A percentile compares a stretch with the other conserved stretches of the same genome.
phyloP scores from a whole-genome alignment of 2,329 filamentous ascomycete species.

The Diaporthe batatas region DNA sequence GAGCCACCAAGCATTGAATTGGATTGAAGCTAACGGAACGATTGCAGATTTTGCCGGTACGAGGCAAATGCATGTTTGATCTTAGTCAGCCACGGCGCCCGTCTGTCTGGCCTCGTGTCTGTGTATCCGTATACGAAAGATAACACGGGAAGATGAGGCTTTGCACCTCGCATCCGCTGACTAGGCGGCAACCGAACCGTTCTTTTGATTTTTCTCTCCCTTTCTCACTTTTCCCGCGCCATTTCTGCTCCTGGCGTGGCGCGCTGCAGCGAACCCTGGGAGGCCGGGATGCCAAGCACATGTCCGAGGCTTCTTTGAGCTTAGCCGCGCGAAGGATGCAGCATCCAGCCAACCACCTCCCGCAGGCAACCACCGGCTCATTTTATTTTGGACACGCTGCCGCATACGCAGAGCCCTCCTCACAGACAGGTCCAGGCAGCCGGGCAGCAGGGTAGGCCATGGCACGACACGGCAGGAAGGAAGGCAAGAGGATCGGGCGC shows the following conservation, averaged over 20 bases:
- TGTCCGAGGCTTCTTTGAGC: conserved; percentile 21
- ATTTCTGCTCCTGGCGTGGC: background rate
- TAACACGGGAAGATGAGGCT: conserved; percentile 2
- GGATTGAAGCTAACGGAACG: background rate
- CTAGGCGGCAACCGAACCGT: conserved; percentile 18
- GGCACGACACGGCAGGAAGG: conserved; percentile 6
- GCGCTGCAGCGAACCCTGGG: conserved; percentile 8
- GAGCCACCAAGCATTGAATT: too few species aligned
- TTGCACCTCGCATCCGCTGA: background rate
- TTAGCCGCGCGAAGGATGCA: conserved; percentile 31
- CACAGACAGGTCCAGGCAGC: too few species aligned
- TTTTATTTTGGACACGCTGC: conserved; percentile 21
- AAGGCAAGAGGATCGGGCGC: conserved; percentile 4
- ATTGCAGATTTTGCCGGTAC: background rate
- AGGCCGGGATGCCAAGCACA: conserved; percentile 8
- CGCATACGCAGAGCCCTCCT: background rate
- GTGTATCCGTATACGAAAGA: too few species aligned
- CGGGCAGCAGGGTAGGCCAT: conserved; percentile 5
- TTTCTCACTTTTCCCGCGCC: background rate
- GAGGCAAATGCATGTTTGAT: background rate
- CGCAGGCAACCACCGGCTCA: conserved; percentile 31
- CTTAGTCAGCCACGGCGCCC: conserved; percentile 8
- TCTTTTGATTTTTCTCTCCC: background rate
- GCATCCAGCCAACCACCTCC: conserved; percentile 11
- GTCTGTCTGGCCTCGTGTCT: too few species aligned